Evolutionary conservation across 192 early-diverging fungal species (phyloP).

Genomic region (Coemansia aciculifera): DNA sequence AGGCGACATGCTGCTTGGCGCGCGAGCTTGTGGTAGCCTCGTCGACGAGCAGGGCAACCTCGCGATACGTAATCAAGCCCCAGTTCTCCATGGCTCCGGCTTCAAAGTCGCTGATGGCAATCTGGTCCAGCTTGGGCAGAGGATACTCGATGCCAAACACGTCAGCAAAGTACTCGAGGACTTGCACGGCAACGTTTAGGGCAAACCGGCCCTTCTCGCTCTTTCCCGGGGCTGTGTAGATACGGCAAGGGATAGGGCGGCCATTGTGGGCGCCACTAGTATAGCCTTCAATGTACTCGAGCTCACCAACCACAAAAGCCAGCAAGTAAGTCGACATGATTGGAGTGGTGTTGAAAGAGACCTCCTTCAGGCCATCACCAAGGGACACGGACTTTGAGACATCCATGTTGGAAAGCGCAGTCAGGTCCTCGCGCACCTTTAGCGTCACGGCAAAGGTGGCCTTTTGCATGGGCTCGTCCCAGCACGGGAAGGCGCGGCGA

Average conservation of each 20-base stretch:
- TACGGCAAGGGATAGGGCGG: conserved; percentile 75
- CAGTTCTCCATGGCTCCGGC: conserved; percentile 96
- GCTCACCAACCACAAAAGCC: conserved; percentile 90
- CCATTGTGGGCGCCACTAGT: conserved; percentile 68
- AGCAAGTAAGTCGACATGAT: conserved; percentile 93
- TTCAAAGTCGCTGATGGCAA: conserved; percentile 93
- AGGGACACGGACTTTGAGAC: conserved; percentile 47
- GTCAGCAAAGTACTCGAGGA: conserved; percentile 82
- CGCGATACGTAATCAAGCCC: conserved; percentile 92
- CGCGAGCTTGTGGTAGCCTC: conserved; percentile 69
- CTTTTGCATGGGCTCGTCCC: conserved; percentile 95
- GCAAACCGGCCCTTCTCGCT: conserved; percentile 83
- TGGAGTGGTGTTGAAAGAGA: conserved; percentile 87
- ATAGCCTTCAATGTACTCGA: conserved; percentile 85
- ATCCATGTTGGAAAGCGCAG: conserved; percentile 91
- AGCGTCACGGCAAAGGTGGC: conserved; percentile 92
- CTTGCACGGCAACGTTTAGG: conserved; percentile 70
- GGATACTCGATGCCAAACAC: conserved; percentile 88
- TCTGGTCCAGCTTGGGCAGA: conserved; percentile 86
- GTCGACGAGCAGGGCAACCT: conserved; percentile 82
- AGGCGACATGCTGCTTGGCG: conserved; percentile 82
- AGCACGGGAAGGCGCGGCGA: conserved; percentile 92
- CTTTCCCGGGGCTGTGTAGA: conserved; percentile 81
- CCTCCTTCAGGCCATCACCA: conserved; percentile 65
- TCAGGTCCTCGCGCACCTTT: conserved; percentile 70